Base-by-base conservation (phyloP, 202 grass and related monocot genomes). In the Panicum hallii region DNA sequence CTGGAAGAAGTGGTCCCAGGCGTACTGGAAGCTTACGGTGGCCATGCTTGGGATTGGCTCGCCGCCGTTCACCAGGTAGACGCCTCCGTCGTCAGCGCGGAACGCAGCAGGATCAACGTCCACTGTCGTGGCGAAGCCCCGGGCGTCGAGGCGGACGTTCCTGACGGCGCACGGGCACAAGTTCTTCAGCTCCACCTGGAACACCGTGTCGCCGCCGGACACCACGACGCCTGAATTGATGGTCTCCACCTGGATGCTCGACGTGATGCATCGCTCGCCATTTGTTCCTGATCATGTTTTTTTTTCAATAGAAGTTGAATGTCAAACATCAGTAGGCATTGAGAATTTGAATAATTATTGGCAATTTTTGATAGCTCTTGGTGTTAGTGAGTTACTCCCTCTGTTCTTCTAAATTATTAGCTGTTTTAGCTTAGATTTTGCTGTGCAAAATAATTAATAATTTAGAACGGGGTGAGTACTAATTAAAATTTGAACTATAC, bases 1-100 rank as follows among this genome's bases (percentile, higher is more conserved):
- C 75, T 32, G 46, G 87, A 93, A 97, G 87, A 83, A 88, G 52
- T 92, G 86, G 53, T 89, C 86, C 93, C 93, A 96, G 0, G 90
- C 62, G 16, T 96, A 96, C 2, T 30, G 67, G 75, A 96, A 96
- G 47, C 67, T 90, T 10, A 97, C 78, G 26, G 89, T 91, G 9
- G 65, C 75, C 68, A 84, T 74, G 64, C 91, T 91, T 6, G 82
- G 38, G 55, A 97, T 97, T 12, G 23, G 63, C 58, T 47, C 49
- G 34, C 91, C 91, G 22, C 85, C 48, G 48, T 91, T 93, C 69
- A 97, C 50, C 54, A 97, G 77, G 80, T 82, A 97, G 65, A 47
- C 44, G 17, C 9, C 55, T 2, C 81, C 80, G 0, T 55, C 80
- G 6, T 86, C 94, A 9, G 64, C 45, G 7, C 85, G 71, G 78